phyloP scores from a whole-genome alignment of 2,329 filamentous ascomycete species.

The Fusarium coicis region DNA sequence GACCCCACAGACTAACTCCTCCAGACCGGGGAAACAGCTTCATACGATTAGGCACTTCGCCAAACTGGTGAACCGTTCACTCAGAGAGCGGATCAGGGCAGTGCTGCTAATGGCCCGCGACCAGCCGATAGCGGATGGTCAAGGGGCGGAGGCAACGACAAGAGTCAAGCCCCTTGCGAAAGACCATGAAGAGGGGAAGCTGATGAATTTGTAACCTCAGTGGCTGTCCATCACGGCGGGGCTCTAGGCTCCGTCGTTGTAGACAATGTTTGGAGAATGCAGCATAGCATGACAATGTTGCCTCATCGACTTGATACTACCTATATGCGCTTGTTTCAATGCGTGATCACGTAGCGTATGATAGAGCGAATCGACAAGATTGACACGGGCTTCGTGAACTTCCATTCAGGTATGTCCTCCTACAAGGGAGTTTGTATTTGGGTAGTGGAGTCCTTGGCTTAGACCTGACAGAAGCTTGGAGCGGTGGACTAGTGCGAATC shows the following conservation, averaged over 20 bases:
- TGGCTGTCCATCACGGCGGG: conserved; percentile 3
- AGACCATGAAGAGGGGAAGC: conserved; percentile 11
- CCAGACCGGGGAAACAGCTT: conserved; percentile 22
- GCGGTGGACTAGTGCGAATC: conserved; percentile 14
- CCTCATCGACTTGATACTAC: not conserved
- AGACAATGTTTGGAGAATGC: conserved; percentile 11
- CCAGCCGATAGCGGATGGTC: conserved; percentile 14
- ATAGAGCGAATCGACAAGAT: conserved; percentile 23
- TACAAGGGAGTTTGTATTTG: not conserved
- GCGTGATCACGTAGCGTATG: conserved; percentile 24
- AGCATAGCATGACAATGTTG: conserved; percentile 8
- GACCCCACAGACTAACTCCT: conserved; percentile 37
- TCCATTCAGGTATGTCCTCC: not conserved
- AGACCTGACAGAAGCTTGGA: not conserved
- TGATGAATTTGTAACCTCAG: conserved; percentile 2
- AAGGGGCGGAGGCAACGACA: not conserved
- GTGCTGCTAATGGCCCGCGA: not conserved
- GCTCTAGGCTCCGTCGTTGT: conserved; percentile 15
- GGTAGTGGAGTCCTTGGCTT: not conserved
- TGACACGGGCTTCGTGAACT: conserved; percentile 8
- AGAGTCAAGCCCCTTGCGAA: conserved; percentile 14
- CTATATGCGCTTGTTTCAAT: conserved; percentile 4
- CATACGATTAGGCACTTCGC: conserved; percentile 12
- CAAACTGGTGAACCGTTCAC: not conserved
- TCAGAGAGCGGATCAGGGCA: conserved; percentile 2